phyloP scores from a whole-genome alignment of 805 yeast genomes.

The Kodamaea laetipori region DNA sequence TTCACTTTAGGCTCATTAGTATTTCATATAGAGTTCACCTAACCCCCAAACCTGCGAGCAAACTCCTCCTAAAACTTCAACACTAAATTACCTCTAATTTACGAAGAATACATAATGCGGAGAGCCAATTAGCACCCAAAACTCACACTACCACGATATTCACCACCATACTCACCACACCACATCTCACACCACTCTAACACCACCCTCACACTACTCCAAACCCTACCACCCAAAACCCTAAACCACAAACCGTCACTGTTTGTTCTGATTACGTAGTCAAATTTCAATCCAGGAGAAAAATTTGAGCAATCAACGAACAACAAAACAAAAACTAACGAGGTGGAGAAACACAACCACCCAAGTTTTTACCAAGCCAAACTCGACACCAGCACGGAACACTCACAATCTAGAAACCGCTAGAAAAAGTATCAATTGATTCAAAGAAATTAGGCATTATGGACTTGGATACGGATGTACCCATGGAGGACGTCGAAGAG shows the following conservation, averaged over 20 bases:
- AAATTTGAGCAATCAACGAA: constrained; percentile 15
- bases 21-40: too few relatives aligned
- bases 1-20: too few relatives aligned
- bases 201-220: background rate
- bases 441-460: constrained; percentile 31
- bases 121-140: too few relatives aligned
- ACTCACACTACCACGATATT: too few relatives aligned
- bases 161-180: background rate
- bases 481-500: constrained; percentile 77
- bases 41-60: too few relatives aligned
- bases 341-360: constrained; percentile 7
- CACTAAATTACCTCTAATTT: too few relatives aligned
- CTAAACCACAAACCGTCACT: background rate
- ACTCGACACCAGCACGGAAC: background rate
- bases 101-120: too few relatives aligned
- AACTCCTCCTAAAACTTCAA: too few relatives aligned
- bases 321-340: constrained; percentile 14
- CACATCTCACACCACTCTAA: background rate
- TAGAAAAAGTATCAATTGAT: background rate
- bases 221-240: background rate
- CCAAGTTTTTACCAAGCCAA: background rate
- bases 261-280: constrained; percentile 8
- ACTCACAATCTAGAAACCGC: background rate
- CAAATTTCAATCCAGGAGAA: constrained; percentile 10
- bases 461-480: constrained; percentile 81